Evolutionary conservation across 140 eudicot species (phyloP).

Genomic region (Oenanthe javanica): DNA sequence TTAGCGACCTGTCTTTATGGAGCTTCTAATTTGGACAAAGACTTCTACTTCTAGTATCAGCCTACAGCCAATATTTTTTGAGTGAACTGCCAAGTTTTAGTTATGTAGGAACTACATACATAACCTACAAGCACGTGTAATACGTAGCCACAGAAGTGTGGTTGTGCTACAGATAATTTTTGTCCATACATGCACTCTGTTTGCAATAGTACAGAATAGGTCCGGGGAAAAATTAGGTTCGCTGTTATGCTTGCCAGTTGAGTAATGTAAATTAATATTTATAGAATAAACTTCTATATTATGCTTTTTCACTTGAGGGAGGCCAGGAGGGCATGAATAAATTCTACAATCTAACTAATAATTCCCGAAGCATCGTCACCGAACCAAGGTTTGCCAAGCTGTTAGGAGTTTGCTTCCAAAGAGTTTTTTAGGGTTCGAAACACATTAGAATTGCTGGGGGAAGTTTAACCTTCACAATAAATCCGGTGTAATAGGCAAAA

Average conservation of each 20-base stretch:
- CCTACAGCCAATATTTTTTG: background rate
- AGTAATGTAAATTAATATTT: background rate
- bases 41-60: background rate
- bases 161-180: background rate
- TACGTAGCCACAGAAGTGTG: background rate
- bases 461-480: background rate
- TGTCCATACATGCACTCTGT: background rate
- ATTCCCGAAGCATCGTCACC: background rate
- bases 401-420: too few relatives aligned
- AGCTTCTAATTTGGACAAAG: constrained; percentile 26
- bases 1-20: constrained; percentile 50
- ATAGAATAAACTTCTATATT: background rate
- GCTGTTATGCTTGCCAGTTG: background rate
- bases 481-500: background rate
- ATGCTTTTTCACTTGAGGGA: background rate
- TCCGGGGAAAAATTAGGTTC: background rate
- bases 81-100: background rate
- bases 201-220: too few relatives aligned
- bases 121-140: background rate
- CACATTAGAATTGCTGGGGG: background rate
- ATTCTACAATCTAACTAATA: background rate
- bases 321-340: too few relatives aligned
- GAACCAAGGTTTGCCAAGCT: too few relatives aligned
- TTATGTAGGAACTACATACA: background rate
- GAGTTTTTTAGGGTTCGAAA: background rate